Conservation (phyloP, 2,329 filamentous ascomycete genomes). For the Pyrenophora graminea region DNA sequence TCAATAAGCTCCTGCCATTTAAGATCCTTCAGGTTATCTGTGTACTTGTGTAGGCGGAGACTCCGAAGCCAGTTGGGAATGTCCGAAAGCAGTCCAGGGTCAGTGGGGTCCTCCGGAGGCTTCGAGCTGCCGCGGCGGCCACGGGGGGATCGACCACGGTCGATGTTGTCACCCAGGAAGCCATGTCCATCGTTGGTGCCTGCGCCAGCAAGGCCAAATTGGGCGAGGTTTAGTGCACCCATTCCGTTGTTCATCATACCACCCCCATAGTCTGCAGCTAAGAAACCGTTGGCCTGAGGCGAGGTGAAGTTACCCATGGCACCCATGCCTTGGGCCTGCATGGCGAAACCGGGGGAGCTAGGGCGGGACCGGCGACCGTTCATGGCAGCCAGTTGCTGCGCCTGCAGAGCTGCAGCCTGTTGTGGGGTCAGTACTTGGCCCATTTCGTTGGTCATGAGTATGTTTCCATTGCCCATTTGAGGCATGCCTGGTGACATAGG, state of each 20-base stretch:
- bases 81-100: slow-evolving; percentile 85
- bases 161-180: slow-evolving; percentile 91
- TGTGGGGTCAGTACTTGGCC: slow-evolving; percentile 77
- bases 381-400: slow-evolving; percentile 81
- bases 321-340: slow-evolving; percentile 67
- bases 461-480: slow-evolving; percentile 69
- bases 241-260: slow-evolving; percentile 74
- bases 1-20: slow-evolving; percentile 93
- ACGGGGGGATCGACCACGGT: slow-evolving; percentile 86
- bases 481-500: slow-evolving; percentile 69
- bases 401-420: slow-evolving; percentile 57
- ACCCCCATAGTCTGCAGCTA: slow-evolving; percentile 81
- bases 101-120: slow-evolving; percentile 95
- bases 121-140: slow-evolving; percentile 93
- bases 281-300: slow-evolving; percentile 91
- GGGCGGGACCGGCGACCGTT: slow-evolving; percentile 85
- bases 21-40: slow-evolving; percentile 95
- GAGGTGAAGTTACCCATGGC: slow-evolving; percentile 72
- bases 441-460: slow-evolving; percentile 93
- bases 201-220: slow-evolving; percentile 60
- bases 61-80: slow-evolving; percentile 96
- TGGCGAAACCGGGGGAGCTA: slow-evolving; percentile 82
- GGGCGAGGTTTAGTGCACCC: slow-evolving; percentile 70
- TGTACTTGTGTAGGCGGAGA: slow-evolving; percentile 96
- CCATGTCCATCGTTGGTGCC: slow-evolving; percentile 65